Conservation (phyloP, 2,329 filamentous ascomycete species). For the Zalaria obscura region DNA sequence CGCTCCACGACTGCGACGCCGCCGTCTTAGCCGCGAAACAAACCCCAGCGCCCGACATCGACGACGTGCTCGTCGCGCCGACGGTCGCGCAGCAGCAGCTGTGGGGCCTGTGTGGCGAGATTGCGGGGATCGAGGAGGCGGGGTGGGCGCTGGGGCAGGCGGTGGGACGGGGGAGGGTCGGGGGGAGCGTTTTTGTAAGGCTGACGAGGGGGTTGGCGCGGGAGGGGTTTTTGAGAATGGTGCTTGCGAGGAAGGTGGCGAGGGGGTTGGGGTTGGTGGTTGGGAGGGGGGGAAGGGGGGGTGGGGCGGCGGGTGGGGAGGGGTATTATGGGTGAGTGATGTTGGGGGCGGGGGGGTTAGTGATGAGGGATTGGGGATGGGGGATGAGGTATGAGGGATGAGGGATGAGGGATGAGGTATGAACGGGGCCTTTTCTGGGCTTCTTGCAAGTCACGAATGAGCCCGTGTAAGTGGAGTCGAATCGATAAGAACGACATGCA, state of each 20-base stretch:
- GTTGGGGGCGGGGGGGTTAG: no score
- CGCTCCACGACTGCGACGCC: constrained; percentile 62
- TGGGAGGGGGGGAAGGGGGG: constrained; percentile 2
- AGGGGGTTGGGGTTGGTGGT: constrained; percentile 54
- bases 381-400: no score
- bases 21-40: constrained; percentile 60
- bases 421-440: no score
- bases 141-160: constrained; percentile 69
- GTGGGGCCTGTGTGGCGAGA: constrained; percentile 79
- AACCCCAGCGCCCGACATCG: constrained; percentile 61
- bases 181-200: constrained; percentile 61
- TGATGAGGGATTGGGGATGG: no score
- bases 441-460: no score
- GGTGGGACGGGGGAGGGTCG: constrained; percentile 57
- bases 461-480: no score
- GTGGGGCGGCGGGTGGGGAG: no score
- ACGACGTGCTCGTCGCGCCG: constrained; percentile 84
- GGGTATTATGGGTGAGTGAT: no score
- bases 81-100: constrained; percentile 88
- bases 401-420: no score
- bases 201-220: constrained; percentile 56
- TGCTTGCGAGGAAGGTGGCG: constrained; percentile 62
- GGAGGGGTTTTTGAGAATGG: constrained; percentile 77
- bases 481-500: no score
- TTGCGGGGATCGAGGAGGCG: constrained; percentile 71